Evolutionary conservation across 495 filamentous ascomycete species (phyloP).

Genomic region (Penicillium flavigenum): DNA sequence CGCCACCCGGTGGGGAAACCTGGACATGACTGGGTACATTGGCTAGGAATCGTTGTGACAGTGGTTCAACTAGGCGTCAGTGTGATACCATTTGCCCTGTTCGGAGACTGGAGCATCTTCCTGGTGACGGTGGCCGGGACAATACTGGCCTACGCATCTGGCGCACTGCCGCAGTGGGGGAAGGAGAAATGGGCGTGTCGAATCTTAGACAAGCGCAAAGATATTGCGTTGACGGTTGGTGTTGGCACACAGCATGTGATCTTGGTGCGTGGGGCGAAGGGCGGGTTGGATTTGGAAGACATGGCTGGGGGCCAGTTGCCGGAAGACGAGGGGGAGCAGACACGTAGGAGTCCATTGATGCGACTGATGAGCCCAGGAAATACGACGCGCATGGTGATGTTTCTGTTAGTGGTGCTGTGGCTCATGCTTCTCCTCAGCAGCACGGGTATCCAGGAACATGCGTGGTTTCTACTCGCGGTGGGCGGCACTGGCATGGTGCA

Average conservation of each 20-base stretch:
- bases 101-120: constrained; percentile 46
- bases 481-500: constrained; percentile 49
- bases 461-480: constrained; percentile 47
- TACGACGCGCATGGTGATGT: constrained; percentile 14
- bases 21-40: constrained; percentile 33
- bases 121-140: constrained; percentile 43
- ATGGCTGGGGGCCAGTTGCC: constrained; percentile 34
- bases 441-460: constrained; percentile 32
- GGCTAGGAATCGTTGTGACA: constrained; percentile 32
- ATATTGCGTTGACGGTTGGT: constrained; percentile 39
- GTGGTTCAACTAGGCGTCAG: constrained; percentile 49
- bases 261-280: constrained; percentile 36
- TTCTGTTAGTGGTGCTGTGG: constrained; percentile 38
- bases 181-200: constrained; percentile 53
- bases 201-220: constrained; percentile 21
- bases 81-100: constrained; percentile 41
- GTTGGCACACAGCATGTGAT: constrained; percentile 49
- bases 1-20: neutral
- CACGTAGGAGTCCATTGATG: neutral
- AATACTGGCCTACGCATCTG: constrained; percentile 35
- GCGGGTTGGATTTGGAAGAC: constrained; percentile 48
- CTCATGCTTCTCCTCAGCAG: constrained; percentile 40
- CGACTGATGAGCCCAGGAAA: constrained; percentile 11
- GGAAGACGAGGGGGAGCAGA: constrained; percentile 4
- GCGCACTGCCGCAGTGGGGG: constrained; percentile 46